A percentile compares a stretch with the other conserved stretches of the same genome.
These are phyloP conservation scores for Trametes punicea DNA, from an alignment of 768 basidiomycete species.

Conservation along the genomic window DNA sequence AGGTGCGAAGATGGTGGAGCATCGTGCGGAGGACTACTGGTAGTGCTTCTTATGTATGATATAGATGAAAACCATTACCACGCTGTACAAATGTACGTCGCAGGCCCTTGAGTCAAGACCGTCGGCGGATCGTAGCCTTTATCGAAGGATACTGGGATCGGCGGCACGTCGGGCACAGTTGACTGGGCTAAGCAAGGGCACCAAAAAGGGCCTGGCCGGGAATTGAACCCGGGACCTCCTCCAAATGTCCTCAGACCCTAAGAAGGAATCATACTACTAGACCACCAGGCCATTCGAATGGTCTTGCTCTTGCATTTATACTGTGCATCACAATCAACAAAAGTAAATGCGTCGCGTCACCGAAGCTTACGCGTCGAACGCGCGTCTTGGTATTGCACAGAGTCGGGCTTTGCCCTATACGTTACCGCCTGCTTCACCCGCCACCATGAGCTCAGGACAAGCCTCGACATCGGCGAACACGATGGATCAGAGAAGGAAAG, in stretches of 20 bases:
- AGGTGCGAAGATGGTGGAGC: constrained; percentile 35
- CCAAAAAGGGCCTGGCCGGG: constrained; percentile 62
- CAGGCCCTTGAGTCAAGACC: background rate
- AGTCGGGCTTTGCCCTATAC: background rate
- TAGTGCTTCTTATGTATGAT: too few species aligned
- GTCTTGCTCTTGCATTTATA: background rate
- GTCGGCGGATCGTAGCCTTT: too few species aligned
- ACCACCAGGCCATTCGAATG: constrained; percentile 13
- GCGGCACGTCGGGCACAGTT: too few species aligned
- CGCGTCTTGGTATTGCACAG: background rate
- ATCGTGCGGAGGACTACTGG: constrained; percentile 47
- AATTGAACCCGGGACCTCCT: constrained; percentile 90
- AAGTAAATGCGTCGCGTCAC: background rate
- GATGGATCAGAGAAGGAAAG: constrained; percentile 69
- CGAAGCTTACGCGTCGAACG: constrained; percentile 17
- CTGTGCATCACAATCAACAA: background rate
- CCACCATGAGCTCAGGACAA: constrained; percentile 25
- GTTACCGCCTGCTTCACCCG: background rate
- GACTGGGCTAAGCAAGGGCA: background rate
- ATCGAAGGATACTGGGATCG: too few species aligned
- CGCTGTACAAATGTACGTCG: too few species aligned
- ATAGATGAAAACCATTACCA: too few species aligned
- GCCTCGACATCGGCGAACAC: constrained; percentile 35
- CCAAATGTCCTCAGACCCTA: constrained; percentile 34
- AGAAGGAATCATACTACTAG: constrained; percentile 24